A percentile compares a stretch with the other conserved stretches of the same genome.
Evolutionary conservation across 176 grass and related monocot species (phyloP).

Genomic region (Musa beccarii): DNA sequence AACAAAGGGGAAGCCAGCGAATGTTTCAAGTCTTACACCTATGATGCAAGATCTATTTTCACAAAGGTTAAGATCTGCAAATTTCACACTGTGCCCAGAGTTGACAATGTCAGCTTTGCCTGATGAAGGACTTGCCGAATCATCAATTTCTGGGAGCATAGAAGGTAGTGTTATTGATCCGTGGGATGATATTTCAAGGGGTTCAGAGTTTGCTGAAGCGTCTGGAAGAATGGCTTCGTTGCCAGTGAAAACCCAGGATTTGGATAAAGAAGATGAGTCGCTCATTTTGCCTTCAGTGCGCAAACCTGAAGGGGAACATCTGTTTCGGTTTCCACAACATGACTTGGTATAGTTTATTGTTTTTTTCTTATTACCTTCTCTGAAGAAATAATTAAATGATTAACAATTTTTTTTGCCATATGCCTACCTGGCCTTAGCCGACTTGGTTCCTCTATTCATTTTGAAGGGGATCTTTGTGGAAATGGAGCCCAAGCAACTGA

Average conservation of each 20-base stretch:
- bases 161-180: background rate
- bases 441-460: no score
- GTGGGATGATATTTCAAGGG: background rate
- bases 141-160: background rate
- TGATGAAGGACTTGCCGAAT: background rate
- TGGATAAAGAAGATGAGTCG: slow-evolving; percentile 21
- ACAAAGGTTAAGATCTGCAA: slow-evolving; percentile 26
- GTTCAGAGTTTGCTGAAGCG: background rate
- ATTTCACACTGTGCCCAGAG: slow-evolving; percentile 14
- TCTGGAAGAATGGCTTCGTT: slow-evolving; percentile 6
- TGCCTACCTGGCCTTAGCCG: background rate
- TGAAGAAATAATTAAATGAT: background rate
- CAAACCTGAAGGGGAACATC: slow-evolving; percentile 12
- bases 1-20: background rate
- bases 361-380: background rate
- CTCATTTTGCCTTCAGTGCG: slow-evolving; percentile 17
- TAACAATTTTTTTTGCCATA: background rate
- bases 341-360: slow-evolving; percentile 28
- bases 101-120: background rate
- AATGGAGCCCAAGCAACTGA: no score
- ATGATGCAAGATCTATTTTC: slow-evolving; percentile 5
- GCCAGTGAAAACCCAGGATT: slow-evolving; percentile 13
- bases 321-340: background rate
- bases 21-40: background rate
- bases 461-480: no score